Evolutionary conservation across 1,139 yeast genomes (phyloP).

Genomic region (Magnusiomyces tetraspermus): DNA sequence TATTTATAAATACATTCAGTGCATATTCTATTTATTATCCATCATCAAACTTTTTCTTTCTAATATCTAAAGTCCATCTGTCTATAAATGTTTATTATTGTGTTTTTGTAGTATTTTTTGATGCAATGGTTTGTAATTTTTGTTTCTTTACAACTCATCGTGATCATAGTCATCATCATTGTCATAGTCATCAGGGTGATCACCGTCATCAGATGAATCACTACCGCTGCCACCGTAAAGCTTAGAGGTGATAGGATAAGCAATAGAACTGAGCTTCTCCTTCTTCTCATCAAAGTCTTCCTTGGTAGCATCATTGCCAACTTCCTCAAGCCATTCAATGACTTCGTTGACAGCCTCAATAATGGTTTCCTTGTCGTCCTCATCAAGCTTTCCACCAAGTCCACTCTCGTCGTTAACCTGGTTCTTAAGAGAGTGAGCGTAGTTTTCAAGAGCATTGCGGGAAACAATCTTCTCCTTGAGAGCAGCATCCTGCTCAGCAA

Average conservation of each 20-base stretch:
- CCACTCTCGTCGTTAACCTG: constrained; percentile 62
- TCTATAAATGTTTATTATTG: not conserved
- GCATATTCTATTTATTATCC: not conserved
- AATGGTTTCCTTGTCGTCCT: constrained; percentile 86
- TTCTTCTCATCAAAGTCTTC: constrained; percentile 94
- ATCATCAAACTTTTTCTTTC: not conserved
- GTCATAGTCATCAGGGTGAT: constrained; percentile 54
- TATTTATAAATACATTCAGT: not conserved
- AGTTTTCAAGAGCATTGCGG: constrained; percentile 80
- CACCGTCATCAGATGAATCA: constrained; percentile 43
- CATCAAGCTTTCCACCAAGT: constrained; percentile 69
- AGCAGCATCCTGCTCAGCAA: constrained; percentile 78
- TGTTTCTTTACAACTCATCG: constrained; percentile 14
- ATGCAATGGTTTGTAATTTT: not conserved
- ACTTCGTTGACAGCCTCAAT: constrained; percentile 83
- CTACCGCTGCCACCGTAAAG: constrained; percentile 57
- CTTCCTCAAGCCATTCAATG: constrained; percentile 81
- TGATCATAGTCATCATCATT: constrained; percentile 13
- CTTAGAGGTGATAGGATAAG: constrained; percentile 89
- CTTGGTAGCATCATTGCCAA: constrained; percentile 74
- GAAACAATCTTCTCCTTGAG: constrained; percentile 71
- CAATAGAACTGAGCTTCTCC: constrained; percentile 73
- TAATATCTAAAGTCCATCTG: not conserved
- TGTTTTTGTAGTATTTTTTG: no score
- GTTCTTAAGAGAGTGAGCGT: constrained; percentile 76